These are phyloP conservation scores for Arctium lappa DNA, from an alignment of 129 eudicot genomes.

Conservation along the genomic window DNA sequence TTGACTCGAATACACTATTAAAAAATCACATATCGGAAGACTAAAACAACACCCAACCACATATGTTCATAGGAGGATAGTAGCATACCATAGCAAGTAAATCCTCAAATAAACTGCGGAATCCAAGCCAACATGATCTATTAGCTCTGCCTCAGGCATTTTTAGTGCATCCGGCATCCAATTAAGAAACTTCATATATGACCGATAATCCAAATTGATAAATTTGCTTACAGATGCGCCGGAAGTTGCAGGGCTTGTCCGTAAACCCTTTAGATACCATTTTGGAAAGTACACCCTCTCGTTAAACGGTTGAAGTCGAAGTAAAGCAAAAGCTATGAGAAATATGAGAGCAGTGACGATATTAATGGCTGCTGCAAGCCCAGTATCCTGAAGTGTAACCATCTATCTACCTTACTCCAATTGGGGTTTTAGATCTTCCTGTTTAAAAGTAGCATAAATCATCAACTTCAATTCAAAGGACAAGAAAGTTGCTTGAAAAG, in stretches of 20 bases:
- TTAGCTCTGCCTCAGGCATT: slow-evolving; percentile 91
- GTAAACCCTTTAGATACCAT: slow-evolving; percentile 82
- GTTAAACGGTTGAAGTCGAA: slow-evolving; percentile 80
- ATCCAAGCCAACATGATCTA: slow-evolving; percentile 89
- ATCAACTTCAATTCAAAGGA: not conserved
- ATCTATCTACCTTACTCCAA: slow-evolving; percentile 25
- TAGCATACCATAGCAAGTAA: slow-evolving; percentile 80
- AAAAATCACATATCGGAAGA: not conserved
- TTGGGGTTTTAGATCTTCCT: slow-evolving; percentile 16
- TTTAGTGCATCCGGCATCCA: slow-evolving; percentile 93
- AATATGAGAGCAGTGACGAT: slow-evolving; percentile 60
- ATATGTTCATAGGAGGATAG: not conserved
- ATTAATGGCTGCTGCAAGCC: slow-evolving; percentile 77
- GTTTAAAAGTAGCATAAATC: not conserved
- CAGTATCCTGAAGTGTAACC: slow-evolving; percentile 81
- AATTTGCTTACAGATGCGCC: slow-evolving; percentile 64
- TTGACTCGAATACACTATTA: not conserved
- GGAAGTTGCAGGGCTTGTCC: slow-evolving; percentile 64
- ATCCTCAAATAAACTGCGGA: slow-evolving; percentile 86
- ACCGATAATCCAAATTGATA: slow-evolving; percentile 81
- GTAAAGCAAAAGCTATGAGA: slow-evolving; percentile 68
- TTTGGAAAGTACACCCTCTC: slow-evolving; percentile 86
- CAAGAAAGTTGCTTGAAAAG: not conserved
- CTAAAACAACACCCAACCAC: too few species aligned
- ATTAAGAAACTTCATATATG: slow-evolving; percentile 72